Percentiles rank a stretch among this genome's conserved stretches.
Evolutionary conservation across 2,329 filamentous ascomycete species (phyloP).

Genomic region (Venturia nashicola): DNA sequence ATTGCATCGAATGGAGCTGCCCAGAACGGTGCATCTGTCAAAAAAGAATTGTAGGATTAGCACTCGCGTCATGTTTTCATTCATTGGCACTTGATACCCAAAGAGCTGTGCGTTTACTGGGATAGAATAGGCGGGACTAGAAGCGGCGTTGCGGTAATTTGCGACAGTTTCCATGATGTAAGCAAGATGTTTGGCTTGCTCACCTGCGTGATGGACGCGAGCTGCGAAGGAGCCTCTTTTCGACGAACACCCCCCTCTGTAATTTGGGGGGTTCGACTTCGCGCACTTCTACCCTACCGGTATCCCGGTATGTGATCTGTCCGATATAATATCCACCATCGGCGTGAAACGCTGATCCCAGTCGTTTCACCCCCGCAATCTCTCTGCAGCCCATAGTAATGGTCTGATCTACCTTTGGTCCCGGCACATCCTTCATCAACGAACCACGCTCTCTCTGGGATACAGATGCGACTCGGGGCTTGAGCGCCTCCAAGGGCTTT

Average conservation of each 20-base stretch:
- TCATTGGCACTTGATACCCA: not conserved
- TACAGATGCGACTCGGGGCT: not conserved
- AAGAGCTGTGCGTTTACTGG: not conserved
- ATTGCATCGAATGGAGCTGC: not conserved
- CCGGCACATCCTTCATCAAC: not conserved
- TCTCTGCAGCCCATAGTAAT: not conserved
- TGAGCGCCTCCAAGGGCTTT: not conserved
- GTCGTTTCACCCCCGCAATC: not conserved
- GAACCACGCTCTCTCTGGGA: not conserved
- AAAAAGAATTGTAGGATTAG: slow-evolving; percentile 1
- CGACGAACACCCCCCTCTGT: not conserved
- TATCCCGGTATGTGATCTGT: not conserved
- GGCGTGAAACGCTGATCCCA: not conserved
- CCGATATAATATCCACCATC: not conserved
- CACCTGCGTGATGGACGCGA: not conserved
- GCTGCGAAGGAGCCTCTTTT: not conserved
- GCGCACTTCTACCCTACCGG: not conserved
- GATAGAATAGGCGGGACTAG: not conserved
- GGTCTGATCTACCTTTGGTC: not conserved
- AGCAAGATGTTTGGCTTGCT: not conserved
- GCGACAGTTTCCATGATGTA: not conserved
- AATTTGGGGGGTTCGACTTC: too few relatives aligned
- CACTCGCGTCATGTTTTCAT: not conserved
- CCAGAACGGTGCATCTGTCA: not conserved
- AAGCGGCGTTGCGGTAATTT: not conserved